Evolutionary conservation across 768 basidiomycete genomes (phyloP).

Genomic region (Leccinum uliginosum): DNA sequence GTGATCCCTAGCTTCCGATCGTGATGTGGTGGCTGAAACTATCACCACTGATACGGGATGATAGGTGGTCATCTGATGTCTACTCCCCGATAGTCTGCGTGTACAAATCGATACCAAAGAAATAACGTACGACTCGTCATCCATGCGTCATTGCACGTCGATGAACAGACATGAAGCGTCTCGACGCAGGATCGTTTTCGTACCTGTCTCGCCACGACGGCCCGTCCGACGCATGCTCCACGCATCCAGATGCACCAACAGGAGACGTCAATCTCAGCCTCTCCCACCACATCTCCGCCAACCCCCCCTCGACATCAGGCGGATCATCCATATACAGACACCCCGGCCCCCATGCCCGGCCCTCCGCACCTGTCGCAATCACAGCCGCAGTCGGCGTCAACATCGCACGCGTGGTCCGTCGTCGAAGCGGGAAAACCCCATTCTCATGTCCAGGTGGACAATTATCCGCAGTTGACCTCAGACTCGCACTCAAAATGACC

Average conservation of each 20-base stretch:
- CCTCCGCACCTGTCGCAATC: background rate
- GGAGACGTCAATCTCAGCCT: background rate
- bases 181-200: constrained; percentile 20
- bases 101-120: constrained; percentile 15
- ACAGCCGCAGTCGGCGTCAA: constrained; percentile 7
- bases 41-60: background rate
- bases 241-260: background rate
- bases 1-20: background rate
- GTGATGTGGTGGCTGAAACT: background rate
- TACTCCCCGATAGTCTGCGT: background rate
- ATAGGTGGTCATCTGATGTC: too few relatives aligned
- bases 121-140: background rate
- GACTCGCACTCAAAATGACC: background rate
- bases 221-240: too few relatives aligned
- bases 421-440: constrained; percentile 8
- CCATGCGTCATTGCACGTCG: constrained; percentile 10
- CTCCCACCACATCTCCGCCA: constrained; percentile 11
- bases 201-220: constrained; percentile 21
- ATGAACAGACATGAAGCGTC: constrained; percentile 1
- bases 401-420: constrained; percentile 1
- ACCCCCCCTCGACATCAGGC: constrained; percentile 6
- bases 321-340: constrained; percentile 12
- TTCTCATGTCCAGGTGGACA: background rate
- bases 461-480: background rate
- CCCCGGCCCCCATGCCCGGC: constrained; percentile 9